phyloP scores from a whole-genome alignment of 768 basidiomycete species.

The Krasilnikovozyma curviuscula region DNA sequence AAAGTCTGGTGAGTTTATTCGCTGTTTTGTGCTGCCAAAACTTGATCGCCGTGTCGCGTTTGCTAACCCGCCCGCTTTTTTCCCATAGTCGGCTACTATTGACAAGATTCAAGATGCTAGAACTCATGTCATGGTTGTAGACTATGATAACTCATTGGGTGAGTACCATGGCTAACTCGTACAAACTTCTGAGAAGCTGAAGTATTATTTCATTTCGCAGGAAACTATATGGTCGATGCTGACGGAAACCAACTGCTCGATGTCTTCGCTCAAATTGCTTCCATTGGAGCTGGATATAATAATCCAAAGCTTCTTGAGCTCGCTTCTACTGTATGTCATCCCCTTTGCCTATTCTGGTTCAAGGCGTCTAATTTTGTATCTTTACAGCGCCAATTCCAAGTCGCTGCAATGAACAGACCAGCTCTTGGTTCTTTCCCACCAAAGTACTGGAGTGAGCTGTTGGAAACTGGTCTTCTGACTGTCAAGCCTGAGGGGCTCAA shows the following conservation, averaged over 20 bases:
- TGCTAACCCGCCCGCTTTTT: not conserved
- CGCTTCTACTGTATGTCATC: slow-evolving; percentile 17
- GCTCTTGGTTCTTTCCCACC: slow-evolving; percentile 30
- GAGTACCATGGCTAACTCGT: too few relatives aligned
- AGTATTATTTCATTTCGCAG: too few relatives aligned
- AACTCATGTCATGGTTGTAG: slow-evolving; percentile 10
- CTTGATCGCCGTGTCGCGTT: not conserved
- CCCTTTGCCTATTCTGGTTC: not conserved
- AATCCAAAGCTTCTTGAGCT: slow-evolving; percentile 22
- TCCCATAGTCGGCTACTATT: not conserved
- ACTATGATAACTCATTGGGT: slow-evolving; percentile 6
- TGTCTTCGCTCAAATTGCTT: slow-evolving; percentile 27
- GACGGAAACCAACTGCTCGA: slow-evolving; percentile 30
- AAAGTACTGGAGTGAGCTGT: slow-evolving; percentile 21
- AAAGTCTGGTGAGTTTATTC: slow-evolving; percentile 7
- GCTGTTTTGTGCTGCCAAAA: not conserved
- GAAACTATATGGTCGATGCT: slow-evolving; percentile 30
- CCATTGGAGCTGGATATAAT: slow-evolving; percentile 28
- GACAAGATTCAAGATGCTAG: slow-evolving; percentile 9
- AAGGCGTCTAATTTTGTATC: not conserved
- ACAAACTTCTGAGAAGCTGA: too few relatives aligned
- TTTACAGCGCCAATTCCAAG: slow-evolving; percentile 20
- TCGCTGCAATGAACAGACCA: slow-evolving; percentile 28
- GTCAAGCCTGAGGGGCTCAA: slow-evolving; percentile 29
- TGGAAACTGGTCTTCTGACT: slow-evolving; percentile 24